phyloP scores from a whole-genome alignment of 2,329 filamentous ascomycete species.

The Gnomoniopsis smithogilvyi region DNA sequence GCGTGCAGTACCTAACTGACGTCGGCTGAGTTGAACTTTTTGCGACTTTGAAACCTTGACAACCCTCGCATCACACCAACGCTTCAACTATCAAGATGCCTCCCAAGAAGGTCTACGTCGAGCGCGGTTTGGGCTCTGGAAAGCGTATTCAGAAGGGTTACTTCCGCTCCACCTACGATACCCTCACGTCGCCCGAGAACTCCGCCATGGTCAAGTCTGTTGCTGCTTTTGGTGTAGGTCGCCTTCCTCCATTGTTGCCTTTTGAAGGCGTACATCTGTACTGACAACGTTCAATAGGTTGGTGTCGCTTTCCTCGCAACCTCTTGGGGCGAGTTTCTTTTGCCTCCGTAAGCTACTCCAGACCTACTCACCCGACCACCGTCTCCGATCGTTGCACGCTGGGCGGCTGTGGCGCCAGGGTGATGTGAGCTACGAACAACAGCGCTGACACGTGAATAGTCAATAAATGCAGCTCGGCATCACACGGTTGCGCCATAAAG shows the following conservation, averaged over 20 bases:
- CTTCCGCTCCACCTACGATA: conserved; percentile 51
- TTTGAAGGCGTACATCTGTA: neutral
- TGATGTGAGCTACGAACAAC: neutral
- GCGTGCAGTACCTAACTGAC: conserved; percentile 12
- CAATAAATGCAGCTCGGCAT: neutral
- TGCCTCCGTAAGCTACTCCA: conserved; percentile 41
- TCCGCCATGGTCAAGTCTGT: conserved; percentile 61
- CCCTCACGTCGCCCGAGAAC: conserved; percentile 61
- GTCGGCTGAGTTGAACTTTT: conserved; percentile 12
- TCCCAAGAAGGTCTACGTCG: conserved; percentile 55
- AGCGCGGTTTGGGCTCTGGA: conserved; percentile 43
- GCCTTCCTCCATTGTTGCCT: neutral
- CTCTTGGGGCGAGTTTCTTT: conserved; percentile 55
- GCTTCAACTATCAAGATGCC: conserved; percentile 47
- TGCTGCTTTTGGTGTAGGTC: conserved; percentile 55
- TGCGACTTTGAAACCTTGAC: conserved; percentile 13
- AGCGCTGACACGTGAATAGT: neutral
- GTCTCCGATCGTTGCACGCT: neutral
- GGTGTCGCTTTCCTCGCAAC: conserved; percentile 59
- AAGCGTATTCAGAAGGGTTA: conserved; percentile 46
- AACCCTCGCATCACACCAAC: conserved; percentile 20
- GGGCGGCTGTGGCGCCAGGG: too few relatives aligned
- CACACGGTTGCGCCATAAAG: neutral
- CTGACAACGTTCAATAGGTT: conserved; percentile 34
- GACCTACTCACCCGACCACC: neutral